Evolutionary conservation across 192 early-diverging fungal species (phyloP).

Genomic region (Coemansia umbellata): DNA sequence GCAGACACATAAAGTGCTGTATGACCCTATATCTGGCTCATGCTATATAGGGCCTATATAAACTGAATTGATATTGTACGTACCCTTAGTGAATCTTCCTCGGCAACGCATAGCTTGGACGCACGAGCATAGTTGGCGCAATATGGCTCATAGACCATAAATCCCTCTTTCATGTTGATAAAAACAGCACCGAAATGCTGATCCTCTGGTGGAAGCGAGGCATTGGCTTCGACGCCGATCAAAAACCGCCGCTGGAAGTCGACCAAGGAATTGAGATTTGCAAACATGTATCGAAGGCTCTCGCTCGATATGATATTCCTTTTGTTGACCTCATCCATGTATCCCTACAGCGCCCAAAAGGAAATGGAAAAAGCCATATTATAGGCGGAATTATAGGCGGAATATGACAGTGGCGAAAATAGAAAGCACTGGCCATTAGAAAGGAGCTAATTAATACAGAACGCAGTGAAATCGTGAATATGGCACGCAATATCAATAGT

Average conservation of each 20-base stretch:
- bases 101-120: slow-evolving; percentile 63
- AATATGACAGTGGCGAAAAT: no score
- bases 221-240: slow-evolving; percentile 80
- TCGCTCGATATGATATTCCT: slow-evolving; percentile 76
- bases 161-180: slow-evolving; percentile 72
- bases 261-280: slow-evolving; percentile 88
- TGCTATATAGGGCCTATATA: no score
- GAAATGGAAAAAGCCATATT: no score
- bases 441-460: no score
- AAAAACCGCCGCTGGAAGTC: slow-evolving; percentile 96
- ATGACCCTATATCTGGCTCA: not conserved
- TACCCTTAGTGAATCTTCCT: slow-evolving; percentile 62
- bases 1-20: not conserved
- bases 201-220: slow-evolving; percentile 64
- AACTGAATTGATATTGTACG: slow-evolving; percentile 3
- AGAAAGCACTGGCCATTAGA: no score
- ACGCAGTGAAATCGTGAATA: no score
- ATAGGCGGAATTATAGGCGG: no score
- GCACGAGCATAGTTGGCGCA: slow-evolving; percentile 86
- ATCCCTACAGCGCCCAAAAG: slow-evolving; percentile 55
- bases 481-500: no score
- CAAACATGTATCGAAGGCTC: slow-evolving; percentile 79
- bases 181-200: slow-evolving; percentile 90
- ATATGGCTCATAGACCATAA: slow-evolving; percentile 87
- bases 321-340: slow-evolving; percentile 65